Base-by-base conservation (phyloP, 495 filamentous ascomycete genomes). In the Pyrenopolyporus hunteri region DNA sequence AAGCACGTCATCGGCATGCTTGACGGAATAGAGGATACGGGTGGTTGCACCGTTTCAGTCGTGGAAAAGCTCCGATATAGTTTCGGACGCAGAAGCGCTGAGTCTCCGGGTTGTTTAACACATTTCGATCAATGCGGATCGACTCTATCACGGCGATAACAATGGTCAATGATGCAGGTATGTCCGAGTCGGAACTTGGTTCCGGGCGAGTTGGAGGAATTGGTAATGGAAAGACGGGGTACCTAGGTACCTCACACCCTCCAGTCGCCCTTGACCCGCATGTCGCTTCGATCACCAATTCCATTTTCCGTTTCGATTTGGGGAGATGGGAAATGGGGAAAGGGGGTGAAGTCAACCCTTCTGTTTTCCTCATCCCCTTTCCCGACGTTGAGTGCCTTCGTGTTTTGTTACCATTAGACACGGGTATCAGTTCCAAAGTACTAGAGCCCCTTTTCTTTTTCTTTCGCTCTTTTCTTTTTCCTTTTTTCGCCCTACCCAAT, bases 1-100 rank as follows among this genome's bases (percentile, higher is more conserved):
- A 46, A 59, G 56, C 44, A 59, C 49, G 55, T 59, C 62, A 65
- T 56, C 31, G 23, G 14, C 19, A 47, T 59, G 11, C 25, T 49
- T 43, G 26, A 40, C 45, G 32, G 20, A 10, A 19, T 31, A 22
- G 37, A 35, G 16, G 45, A 40, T 36, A 37, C 50, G 26, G 28
- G 44, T 16, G 36, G 2, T 32, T 11, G 32, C 28, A n/a, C 16
- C 29, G 20, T 39, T 26, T 35, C 40, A 32, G 20, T n/a, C 16
- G 32, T 31, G 10, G 36, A 13, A 22, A 10, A 40, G 8, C 31
- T 23, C 14, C 4, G 8, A 6, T 6, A 14, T 29, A 7, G 9
- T 7, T 20, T 17, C 32, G 26, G 13, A 16, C n/a, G 4, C 10
- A 32, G 32, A 26, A 25, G 23, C 0, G 23, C 36, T 14, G 46